Percentiles rank a stretch among this genome's conserved stretches.
phyloP scores from a whole-genome alignment of 148 eudicot genomes.

The Cornus suecica region DNA sequence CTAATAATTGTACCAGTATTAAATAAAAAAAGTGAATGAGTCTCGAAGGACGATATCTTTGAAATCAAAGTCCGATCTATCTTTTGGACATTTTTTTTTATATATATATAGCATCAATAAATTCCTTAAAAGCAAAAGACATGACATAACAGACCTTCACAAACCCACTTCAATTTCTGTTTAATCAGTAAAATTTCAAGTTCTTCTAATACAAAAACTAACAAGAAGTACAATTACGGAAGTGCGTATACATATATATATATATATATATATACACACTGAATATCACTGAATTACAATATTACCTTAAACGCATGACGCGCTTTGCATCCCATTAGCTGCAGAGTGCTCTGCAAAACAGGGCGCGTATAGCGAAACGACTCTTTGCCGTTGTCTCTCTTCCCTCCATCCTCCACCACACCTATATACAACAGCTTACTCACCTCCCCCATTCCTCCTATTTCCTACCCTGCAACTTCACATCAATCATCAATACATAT shows the following conservation, averaged over 20 bases:
- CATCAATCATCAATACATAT: background rate
- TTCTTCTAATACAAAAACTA: background rate
- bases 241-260: background rate
- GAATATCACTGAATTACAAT: background rate
- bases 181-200: background rate
- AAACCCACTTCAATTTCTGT: background rate
- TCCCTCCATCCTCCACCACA: constrained; percentile 61
- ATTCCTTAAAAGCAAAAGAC: background rate
- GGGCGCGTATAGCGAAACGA: constrained; percentile 90
- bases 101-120: too few species aligned
- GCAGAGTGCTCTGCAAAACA: constrained; percentile 85
- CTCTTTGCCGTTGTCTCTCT: constrained; percentile 33
- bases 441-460: constrained; percentile 57
- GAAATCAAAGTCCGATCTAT: too few species aligned
- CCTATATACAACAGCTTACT: constrained; percentile 75
- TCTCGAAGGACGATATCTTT: too few species aligned
- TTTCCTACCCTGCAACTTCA: constrained; percentile 1
- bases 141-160: background rate
- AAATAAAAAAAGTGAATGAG: too few species aligned
- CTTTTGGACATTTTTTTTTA: too few species aligned
- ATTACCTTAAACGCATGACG: constrained; percentile 93
- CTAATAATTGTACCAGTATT: too few species aligned
- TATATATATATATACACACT: background rate
- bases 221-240: background rate
- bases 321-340: constrained; percentile 97